phyloP scores from a whole-genome alignment of 148 eudicot species.

The Diospyros kaki region DNA sequence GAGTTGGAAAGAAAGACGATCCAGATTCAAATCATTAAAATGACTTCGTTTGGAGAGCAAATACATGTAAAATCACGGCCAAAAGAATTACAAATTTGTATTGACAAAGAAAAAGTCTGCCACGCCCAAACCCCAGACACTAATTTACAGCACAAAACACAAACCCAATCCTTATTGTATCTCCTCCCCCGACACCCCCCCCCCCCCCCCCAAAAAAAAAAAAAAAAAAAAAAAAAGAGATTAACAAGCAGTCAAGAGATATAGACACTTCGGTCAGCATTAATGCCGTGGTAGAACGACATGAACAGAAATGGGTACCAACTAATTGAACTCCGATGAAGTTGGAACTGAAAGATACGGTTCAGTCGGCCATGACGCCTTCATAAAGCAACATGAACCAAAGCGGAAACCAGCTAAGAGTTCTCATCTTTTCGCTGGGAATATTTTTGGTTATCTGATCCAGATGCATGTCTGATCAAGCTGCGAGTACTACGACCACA shows the following conservation, averaged over 20 bases:
- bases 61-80: no score
- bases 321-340: neutral
- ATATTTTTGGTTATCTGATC: constrained; percentile 7
- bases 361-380: neutral
- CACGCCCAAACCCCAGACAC: constrained; percentile 5
- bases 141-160: constrained; percentile 1
- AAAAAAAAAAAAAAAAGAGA: neutral
- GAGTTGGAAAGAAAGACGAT: no score
- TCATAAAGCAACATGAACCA: neutral
- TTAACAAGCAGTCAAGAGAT: no score
- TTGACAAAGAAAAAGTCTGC: no score
- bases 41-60: no score
- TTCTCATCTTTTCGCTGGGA: neutral
- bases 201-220: no score
- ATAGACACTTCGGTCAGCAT: no score
- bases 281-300: no score
- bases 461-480: constrained; percentile 46
- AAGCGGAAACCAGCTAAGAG: neutral
- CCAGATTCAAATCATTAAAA: no score
- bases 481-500: constrained; percentile 53
- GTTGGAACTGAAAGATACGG: neutral
- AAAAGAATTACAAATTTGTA: no score
- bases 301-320: no score
- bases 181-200: neutral
- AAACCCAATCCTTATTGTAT: no score